Base-by-base conservation (phyloP, 2,329 filamentous ascomycete genomes). In the Ascochyta clinopodiicola region DNA sequence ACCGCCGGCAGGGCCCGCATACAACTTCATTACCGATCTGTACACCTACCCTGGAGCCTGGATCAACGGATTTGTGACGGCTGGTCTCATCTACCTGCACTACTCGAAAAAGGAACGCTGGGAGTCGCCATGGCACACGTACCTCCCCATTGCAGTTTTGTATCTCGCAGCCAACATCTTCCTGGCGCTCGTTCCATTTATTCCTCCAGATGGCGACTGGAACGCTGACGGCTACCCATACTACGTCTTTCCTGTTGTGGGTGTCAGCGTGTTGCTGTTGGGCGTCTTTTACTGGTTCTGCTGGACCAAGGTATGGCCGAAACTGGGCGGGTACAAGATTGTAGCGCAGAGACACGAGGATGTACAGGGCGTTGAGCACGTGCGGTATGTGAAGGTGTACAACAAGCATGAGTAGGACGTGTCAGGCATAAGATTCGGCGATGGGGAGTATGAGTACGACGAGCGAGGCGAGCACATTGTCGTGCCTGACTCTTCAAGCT, bases 1-100 rank as follows among this genome's bases (percentile, higher is more conserved):
- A 0, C 87, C 87, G 1, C 88, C 88, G 0, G 83, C 86, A 0
- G 88, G 87, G 0, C 82, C 87, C 15, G 87, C 87, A 0, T 90
- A 90, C 72, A 88, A 87, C 72, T 90, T 90, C 64, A 81, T 87
- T 36, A 79, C 85, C 44, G 83, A 85, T 58, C 69, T 87, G 42
- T 72, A 75, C 52, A 73, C 70, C 8, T 75, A 75, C 56, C 73
- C 73, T 1, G 71, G 72, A 6, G 66, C 71, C 9, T 74, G 70
- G 68, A 74, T 75, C 64, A 74, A 74, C 38, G 69, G 61, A n/a
- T 74, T 74, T 47, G 72, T 74, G 6, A 63, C 63, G 5, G 70
- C 70, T 1, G 73, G 73, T 17, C 70, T 75, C 38, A 71, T 75
- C 38, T 74, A 74, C 48, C 57, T 76, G 4, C 73, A 74, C 42